Evolutionary conservation across 768 basidiomycete genomes (phyloP).

Genomic region (Calocybe cyanea): DNA sequence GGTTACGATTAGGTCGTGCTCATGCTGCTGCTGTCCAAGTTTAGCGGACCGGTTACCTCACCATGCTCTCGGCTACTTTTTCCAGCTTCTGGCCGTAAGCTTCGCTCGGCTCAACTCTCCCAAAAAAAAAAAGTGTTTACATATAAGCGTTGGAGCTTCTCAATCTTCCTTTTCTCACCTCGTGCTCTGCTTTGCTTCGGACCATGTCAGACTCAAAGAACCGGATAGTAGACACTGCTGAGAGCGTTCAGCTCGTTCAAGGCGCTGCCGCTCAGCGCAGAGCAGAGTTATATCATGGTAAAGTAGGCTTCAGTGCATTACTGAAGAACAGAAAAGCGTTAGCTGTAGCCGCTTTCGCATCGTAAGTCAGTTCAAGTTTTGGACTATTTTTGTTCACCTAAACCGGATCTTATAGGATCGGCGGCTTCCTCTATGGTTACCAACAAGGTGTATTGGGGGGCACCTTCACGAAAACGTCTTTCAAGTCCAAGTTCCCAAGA

Average conservation of each 20-base stretch:
- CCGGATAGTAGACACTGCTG: not conserved
- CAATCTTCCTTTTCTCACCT: too few species aligned
- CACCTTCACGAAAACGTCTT: conserved; percentile 13
- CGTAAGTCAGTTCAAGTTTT: conserved; percentile 6
- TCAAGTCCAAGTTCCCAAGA: conserved; percentile 11
- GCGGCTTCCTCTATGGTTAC: conserved; percentile 16
- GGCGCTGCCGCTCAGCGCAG: conserved; percentile 15
- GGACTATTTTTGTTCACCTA: not conserved
- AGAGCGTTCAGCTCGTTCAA: conserved; percentile 4
- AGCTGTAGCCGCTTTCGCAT: conserved; percentile 14
- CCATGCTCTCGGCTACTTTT: too few species aligned
- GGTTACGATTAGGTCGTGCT: too few species aligned
- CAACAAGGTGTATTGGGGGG: conserved; percentile 17
- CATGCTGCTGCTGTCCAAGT: too few species aligned
- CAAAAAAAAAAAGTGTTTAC: too few species aligned
- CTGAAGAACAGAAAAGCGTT: conserved; percentile 14
- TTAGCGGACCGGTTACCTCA: too few species aligned
- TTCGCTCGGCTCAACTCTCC: too few species aligned
- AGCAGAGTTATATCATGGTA: conserved; percentile 8
- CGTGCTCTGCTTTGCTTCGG: not conserved
- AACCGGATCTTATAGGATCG: conserved; percentile 5
- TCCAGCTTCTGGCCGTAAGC: too few species aligned
- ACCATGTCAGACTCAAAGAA: conserved; percentile 3
- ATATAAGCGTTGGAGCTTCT: too few species aligned
- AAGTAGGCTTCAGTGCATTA: conserved; percentile 8